Base-by-base conservation (phyloP, 768 basidiomycete species). In the Termitomyces sp. region DNA sequence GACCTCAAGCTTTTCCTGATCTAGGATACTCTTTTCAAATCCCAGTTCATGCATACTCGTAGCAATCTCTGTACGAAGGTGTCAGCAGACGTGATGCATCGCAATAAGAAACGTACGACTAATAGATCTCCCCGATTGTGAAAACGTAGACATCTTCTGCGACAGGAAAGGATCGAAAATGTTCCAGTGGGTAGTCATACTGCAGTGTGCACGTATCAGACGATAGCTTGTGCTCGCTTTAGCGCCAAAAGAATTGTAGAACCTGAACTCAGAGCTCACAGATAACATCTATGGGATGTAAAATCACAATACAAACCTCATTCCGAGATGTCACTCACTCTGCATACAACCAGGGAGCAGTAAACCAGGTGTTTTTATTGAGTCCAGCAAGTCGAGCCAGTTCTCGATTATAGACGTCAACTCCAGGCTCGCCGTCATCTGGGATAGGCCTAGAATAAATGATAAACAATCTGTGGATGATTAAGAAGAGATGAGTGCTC, bases 261-360 rank as follows among this genome's bases (percentile, higher is more conserved):
- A 8, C 11, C 12, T 3, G 5, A 43, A 22, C 42, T 45, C 43
- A 55, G 15, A 38, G 70, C 82, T 63, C 53, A 90, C 88, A 90
- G 65, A 62, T 90, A 90, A 58, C 88, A 90, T 68, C 88, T 90
- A 57, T 1, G 37, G 2, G 54, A 47, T 14, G 26, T 42, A 17
- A 32, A 34, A 30, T 35, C 30, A 40, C 2, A 37, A 37, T 30
- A 5, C n/a, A 21, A 32, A 34, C 30, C 22, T 38, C 5, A n/a
- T 10, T 15, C 9, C 17, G 30, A 12, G 38, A 55, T 57, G 65
- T 49, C 51, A 71, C 88, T 60, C 74, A 97, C 87, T 98, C 96
- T 54, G 93, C 93, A 67, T 79, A 98, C n/a, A 99, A 77, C 96
- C 96, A 99, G 1, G 94, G 92, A 5, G 90, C 84, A 8, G 82